phyloP scores from a whole-genome alignment of 192 early-diverging fungal genomes.

The Gaertneriomyces sp. region DNA sequence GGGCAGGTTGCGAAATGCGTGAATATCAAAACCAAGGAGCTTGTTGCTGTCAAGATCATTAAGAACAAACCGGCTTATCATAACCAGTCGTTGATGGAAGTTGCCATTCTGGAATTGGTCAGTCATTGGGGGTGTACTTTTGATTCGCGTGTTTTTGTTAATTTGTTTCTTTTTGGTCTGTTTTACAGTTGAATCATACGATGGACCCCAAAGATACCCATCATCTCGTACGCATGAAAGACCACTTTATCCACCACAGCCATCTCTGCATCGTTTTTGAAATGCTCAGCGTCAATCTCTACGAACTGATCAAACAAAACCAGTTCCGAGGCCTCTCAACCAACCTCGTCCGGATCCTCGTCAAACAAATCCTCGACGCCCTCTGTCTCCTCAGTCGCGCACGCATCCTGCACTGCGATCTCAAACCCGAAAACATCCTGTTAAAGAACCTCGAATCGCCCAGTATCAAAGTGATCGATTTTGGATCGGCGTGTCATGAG shows the following conservation, averaged over 20 bases:
- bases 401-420: slow-evolving; percentile 94
- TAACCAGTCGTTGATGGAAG: slow-evolving; percentile 96
- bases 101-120: slow-evolving; percentile 84
- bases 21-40: slow-evolving; percentile 86
- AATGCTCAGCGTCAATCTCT: slow-evolving; percentile 92
- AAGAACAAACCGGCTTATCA: slow-evolving; percentile 98
- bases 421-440: slow-evolving; percentile 97
- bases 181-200: slow-evolving; percentile 73
- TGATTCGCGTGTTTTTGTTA: neutral
- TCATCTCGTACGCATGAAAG: slow-evolving; percentile 83
- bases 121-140: neutral
- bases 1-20: slow-evolving; percentile 97
- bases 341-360: slow-evolving; percentile 89
- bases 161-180: neutral
- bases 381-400: slow-evolving; percentile 83
- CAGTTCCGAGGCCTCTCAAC: slow-evolving; percentile 91
- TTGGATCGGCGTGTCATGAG: slow-evolving; percentile 96
- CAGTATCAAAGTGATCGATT: slow-evolving; percentile 96
- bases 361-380: slow-evolving; percentile 89
- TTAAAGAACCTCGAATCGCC: slow-evolving; percentile 86
- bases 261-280: slow-evolving; percentile 98
- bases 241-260: slow-evolving; percentile 87
- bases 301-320: slow-evolving; percentile 98
- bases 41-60: slow-evolving; percentile 94
- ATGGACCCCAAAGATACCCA: slow-evolving; percentile 85